A percentile compares a stretch with the other conserved stretches of the same genome.
These are phyloP conservation scores for Acer yangbiense DNA, from an alignment of 345 rosid species.

Conservation along the genomic window DNA sequence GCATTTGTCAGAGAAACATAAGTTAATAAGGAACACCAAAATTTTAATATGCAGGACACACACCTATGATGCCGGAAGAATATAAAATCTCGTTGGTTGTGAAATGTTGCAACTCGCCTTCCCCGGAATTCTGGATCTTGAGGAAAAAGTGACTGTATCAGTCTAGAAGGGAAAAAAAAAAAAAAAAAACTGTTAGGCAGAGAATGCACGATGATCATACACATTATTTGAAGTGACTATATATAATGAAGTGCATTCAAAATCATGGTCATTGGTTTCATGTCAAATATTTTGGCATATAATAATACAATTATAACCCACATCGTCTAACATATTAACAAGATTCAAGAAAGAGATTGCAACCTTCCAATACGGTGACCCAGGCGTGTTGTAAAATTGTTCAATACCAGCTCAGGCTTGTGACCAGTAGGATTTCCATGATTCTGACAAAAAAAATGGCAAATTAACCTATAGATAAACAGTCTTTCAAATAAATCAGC, in stretches of 20 bases:
- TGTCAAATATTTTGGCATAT: not conserved
- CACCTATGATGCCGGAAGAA: constrained; percentile 96
- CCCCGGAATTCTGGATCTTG: constrained; percentile 85
- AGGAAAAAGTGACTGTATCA: constrained; percentile 83
- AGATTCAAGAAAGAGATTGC: not conserved
- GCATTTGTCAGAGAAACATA: constrained; percentile 12
- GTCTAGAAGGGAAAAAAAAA: constrained; percentile 35
- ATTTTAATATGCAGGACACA: constrained; percentile 2
- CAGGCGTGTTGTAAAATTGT: constrained; percentile 84
- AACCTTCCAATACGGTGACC: constrained; percentile 96
- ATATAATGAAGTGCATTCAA: not conserved
- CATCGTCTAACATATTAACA: constrained; percentile 3
- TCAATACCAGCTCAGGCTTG: constrained; percentile 81
- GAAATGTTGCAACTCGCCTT: constrained; percentile 90
- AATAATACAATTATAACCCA: not conserved
- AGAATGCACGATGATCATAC: not conserved
- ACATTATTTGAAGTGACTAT: not conserved
- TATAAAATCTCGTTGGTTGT: constrained; percentile 94
- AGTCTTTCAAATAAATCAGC: no score
- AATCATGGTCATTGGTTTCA: constrained; percentile 5
- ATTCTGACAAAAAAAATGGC: constrained; percentile 43
- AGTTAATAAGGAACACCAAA: not conserved
- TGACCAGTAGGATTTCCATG: constrained; percentile 97
- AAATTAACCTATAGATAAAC: not conserved
- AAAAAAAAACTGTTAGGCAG: constrained; percentile 8